These are phyloP conservation scores for Rhodomyrtus tomentosa DNA, from an alignment of 345 rosid genomes.

Conservation along the genomic window DNA sequence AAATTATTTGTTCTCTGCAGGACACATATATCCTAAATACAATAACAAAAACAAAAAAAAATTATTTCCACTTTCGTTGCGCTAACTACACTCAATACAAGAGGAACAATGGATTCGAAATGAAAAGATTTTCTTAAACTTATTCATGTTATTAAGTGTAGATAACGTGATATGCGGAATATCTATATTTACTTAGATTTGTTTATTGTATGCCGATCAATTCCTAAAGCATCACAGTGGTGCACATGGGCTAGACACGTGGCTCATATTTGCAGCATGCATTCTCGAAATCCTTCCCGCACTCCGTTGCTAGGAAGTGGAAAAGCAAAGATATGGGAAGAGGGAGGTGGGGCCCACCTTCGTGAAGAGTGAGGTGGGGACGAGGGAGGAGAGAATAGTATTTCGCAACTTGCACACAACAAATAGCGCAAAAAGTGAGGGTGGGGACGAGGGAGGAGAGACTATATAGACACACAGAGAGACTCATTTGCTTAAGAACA, in stretches of 20 bases:
- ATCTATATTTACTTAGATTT: neutral
- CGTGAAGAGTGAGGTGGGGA: too few species aligned
- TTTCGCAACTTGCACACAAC: too few species aligned
- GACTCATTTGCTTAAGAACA: neutral
- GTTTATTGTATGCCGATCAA: neutral
- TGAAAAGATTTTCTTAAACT: neutral
- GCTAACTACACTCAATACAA: neutral
- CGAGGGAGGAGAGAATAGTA: too few species aligned
- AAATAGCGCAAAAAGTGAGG: too few species aligned
- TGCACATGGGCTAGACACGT: neutral
- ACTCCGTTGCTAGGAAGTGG: neutral
- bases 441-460: too few species aligned
- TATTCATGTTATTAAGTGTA: neutral
- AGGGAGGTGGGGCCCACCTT: too few species aligned
- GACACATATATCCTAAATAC: neutral
- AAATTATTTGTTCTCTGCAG: neutral
- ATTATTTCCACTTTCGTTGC: neutral
- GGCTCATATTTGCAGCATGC: neutral
- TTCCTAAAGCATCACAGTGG: neutral
- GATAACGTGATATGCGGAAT: neutral
- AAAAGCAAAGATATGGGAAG: neutral
- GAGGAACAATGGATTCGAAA: neutral
- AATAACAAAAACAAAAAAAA: neutral
- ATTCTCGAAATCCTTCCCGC: neutral
- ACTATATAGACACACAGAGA: too few species aligned